A percentile compares a stretch with the other conserved stretches of the same genome.
Conservation (phyloP, 2,329 filamentous ascomycete species). For the Monosporascus cannonballus region DNA sequence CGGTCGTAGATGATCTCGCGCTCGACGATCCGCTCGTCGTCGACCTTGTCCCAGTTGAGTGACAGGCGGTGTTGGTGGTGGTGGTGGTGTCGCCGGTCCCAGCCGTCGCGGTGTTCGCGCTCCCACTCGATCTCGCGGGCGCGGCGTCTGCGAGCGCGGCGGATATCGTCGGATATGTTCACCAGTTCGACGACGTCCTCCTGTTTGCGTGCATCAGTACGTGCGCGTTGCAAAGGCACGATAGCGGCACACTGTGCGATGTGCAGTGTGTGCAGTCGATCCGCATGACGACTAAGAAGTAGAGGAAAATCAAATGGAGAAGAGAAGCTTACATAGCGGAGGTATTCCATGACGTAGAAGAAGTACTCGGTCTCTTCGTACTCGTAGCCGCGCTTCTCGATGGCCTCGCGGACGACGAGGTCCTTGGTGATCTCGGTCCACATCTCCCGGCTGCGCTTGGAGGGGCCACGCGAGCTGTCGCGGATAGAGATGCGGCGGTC, state of each 20-base stretch:
- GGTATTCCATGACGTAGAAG: slow-evolving; percentile 89
- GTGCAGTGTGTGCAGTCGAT: no score
- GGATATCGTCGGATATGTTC: slow-evolving; percentile 76
- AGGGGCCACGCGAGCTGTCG: slow-evolving; percentile 25
- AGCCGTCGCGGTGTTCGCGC: slow-evolving; percentile 47
- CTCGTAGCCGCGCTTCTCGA: slow-evolving; percentile 76
- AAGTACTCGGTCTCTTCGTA: slow-evolving; percentile 86
- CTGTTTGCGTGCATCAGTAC: slow-evolving; percentile 41
- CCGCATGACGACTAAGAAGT: neutral
- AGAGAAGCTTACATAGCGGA: slow-evolving; percentile 67
- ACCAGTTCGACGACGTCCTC: slow-evolving; percentile 84
- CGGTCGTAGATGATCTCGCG: slow-evolving; percentile 62
- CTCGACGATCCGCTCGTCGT: slow-evolving; percentile 61
- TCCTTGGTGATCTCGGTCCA: slow-evolving; percentile 99
- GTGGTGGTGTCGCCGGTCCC: slow-evolving; percentile 36
- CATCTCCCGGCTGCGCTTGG: slow-evolving; percentile 56
- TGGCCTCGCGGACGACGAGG: slow-evolving; percentile 77
- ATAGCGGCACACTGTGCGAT: no score
- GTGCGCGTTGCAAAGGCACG: no score
- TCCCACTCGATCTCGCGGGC: slow-evolving; percentile 53
- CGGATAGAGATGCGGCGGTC: slow-evolving; percentile 42
- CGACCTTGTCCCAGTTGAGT: slow-evolving; percentile 33
- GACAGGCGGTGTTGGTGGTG: slow-evolving; percentile 31
- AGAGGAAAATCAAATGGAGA: neutral
- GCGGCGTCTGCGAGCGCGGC: slow-evolving; percentile 50